Evolutionary conservation across 768 basidiomycete species (phyloP), one percentile per base, ranked within the genome.

Genomic region (Boletus subparvulus): DNA sequence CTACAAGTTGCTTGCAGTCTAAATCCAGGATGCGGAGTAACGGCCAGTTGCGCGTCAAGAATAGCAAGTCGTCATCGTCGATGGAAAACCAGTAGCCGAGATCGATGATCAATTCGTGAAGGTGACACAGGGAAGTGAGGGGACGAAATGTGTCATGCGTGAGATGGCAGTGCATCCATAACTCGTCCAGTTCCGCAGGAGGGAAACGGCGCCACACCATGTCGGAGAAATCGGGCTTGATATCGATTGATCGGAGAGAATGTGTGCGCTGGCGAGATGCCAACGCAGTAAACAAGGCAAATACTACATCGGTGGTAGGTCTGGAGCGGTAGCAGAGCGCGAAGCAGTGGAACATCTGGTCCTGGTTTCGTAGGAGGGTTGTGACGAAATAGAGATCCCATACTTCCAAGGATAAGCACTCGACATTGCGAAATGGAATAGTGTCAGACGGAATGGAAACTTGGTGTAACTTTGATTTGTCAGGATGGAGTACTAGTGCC

Each of bases 11-110:
- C 7, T 17, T 5, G 7, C 11, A 21, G 13, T 9, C 12, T 13
- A 60, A 6, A n/a, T 7, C 7, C 5, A 55, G 28, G n/a, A 4
- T 2, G 7, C 19, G 52, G 5, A 61, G 30, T 2, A 6, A 39
- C 6, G 50, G 54, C 53, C 60, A 61, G 21, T 45, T 52, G 14
- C 47, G 47, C 7, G 49, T 12, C 37, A 61, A 14, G 37, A 42
- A 40, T 16, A 19, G 10, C 30, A 56, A 33, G 8, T 46, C 42
- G 19, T 50, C 47, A 1, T 61, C 54, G 28, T 60, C 45, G 14
- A 61, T 32, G 3, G 52, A 47, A n/a, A 55, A 26, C 51, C 50
- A 59, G 14, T 3, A 13, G 16, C 51, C 32, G 11, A 45, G n/a
- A 17, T 60, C 30, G 13, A 60, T 1, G 0, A 8, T 21, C 2